Percentiles rank a stretch among this genome's conserved stretches.
phyloP scores from a whole-genome alignment of 495 filamentous ascomycete species.

The Aspergillus diversus region DNA sequence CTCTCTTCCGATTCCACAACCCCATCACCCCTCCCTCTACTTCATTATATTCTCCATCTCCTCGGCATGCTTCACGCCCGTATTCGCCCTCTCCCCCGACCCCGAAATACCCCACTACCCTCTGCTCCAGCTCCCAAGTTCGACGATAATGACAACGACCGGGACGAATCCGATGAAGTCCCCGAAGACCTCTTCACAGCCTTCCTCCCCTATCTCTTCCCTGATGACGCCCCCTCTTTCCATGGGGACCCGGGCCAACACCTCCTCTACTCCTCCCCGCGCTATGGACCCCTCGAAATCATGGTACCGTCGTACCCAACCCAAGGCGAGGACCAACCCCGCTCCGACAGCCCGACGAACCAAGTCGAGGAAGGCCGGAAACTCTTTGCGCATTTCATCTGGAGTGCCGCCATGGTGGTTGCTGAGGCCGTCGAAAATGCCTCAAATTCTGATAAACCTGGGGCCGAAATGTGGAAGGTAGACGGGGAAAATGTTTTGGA shows the following conservation, averaged over 20 bases:
- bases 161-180: conserved; percentile 24
- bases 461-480: conserved; percentile 50
- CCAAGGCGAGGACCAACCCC: conserved; percentile 28
- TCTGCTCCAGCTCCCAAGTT: conserved; percentile 23
- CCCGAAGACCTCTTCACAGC: conserved; percentile 68
- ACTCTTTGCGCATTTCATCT: conserved; percentile 83
- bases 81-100: conserved; percentile 38
- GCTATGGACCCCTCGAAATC: conserved; percentile 56
- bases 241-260: conserved; percentile 73
- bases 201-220: conserved; percentile 72
- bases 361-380: conserved; percentile 57
- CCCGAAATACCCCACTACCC: conserved; percentile 13
- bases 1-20: not conserved
- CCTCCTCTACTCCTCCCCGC: conserved; percentile 68
- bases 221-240: conserved; percentile 71
- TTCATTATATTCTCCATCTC: not conserved
- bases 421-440: conserved; percentile 66
- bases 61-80: conserved; percentile 39
- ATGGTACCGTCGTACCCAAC: conserved; percentile 45
- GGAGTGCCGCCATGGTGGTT: conserved; percentile 78
- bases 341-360: conserved; percentile 24
- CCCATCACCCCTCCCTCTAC: not conserved
- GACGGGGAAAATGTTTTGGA: conserved; percentile 47
- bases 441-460: conserved; percentile 9
- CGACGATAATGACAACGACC: conserved; percentile 22